Conservation (phyloP, 495 filamentous ascomycete species). For the Umbilicaria muhlenbergii region DNA sequence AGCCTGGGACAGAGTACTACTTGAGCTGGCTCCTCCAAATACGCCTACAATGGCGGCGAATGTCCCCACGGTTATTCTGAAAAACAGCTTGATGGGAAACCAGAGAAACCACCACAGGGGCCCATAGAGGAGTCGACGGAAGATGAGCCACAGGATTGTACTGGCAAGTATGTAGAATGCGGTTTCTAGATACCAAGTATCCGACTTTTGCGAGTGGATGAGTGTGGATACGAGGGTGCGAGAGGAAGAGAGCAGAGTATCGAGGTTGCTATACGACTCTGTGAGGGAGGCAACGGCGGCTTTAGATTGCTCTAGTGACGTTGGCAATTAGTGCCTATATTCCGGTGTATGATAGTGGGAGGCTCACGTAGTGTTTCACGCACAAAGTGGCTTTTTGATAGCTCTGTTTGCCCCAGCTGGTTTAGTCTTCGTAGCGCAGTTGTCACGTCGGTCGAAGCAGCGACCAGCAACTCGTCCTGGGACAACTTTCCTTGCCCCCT, state of each 20-base stretch:
- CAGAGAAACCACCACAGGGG: slow-evolving; percentile 82
- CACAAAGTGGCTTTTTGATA: slow-evolving; percentile 74
- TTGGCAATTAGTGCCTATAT: slow-evolving; percentile 6
- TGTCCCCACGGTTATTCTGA: slow-evolving; percentile 29
- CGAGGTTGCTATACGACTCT: slow-evolving; percentile 63
- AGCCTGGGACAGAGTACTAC: slow-evolving; percentile 13
- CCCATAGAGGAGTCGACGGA: slow-evolving; percentile 70
- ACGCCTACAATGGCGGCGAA: slow-evolving; percentile 24
- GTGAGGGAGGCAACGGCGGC: slow-evolving; percentile 65
- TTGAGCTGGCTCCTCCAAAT: slow-evolving; percentile 19
- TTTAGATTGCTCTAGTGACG: slow-evolving; percentile 43
- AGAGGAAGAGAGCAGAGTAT: slow-evolving; percentile 55
- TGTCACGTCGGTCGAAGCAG: slow-evolving; percentile 72
- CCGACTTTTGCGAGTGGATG: slow-evolving; percentile 75
- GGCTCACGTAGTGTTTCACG: slow-evolving; percentile 54
- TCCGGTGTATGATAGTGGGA: background rate
- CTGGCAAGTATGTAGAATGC: slow-evolving; percentile 64
- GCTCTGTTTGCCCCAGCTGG: slow-evolving; percentile 63
- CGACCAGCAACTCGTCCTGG: slow-evolving; percentile 51
- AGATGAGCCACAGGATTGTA: slow-evolving; percentile 74
- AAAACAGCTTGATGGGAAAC: slow-evolving; percentile 54
- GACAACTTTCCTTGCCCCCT: slow-evolving; percentile 32
- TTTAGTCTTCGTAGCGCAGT: slow-evolving; percentile 71
- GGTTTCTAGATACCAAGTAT: slow-evolving; percentile 91
- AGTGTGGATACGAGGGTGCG: slow-evolving; percentile 63